Percentiles rank a stretch among this genome's conserved stretches.
phyloP scores from a whole-genome alignment of 495 filamentous ascomycete genomes.

The Neurospora cerealis region DNA sequence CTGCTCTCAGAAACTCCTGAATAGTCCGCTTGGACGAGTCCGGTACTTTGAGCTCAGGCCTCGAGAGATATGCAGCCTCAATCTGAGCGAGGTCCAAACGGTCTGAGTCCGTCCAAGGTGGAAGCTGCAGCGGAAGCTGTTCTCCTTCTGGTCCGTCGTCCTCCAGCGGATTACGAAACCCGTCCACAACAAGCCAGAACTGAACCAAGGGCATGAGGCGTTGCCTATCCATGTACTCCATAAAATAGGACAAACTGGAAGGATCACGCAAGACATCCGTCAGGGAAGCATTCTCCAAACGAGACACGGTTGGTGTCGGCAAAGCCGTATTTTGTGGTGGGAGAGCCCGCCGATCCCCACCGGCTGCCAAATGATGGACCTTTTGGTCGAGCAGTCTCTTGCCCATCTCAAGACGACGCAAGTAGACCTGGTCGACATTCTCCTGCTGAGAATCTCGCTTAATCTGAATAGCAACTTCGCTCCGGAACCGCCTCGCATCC shows the following conservation, averaged over 20 bases:
- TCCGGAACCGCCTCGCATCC: constrained; percentile 83
- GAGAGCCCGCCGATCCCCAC: constrained; percentile 39
- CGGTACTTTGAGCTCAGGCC: constrained; percentile 68
- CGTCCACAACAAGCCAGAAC: constrained; percentile 98
- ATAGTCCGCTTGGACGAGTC: constrained; percentile 58
- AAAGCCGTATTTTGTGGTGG: constrained; percentile 16
- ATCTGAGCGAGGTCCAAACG: constrained; percentile 81
- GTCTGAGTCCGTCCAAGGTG: constrained; percentile 75
- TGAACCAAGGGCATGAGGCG: constrained; percentile 82
- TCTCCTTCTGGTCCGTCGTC: constrained; percentile 68
- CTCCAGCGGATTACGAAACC: constrained; percentile 91
- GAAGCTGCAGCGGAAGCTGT: constrained; percentile 47
- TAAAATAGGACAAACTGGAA: constrained; percentile 90
- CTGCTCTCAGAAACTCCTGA: constrained; percentile 66
- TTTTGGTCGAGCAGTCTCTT: constrained; percentile 85
- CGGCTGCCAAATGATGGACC: constrained; percentile 69
- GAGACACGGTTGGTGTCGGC: constrained; percentile 38
- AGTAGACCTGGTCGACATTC: constrained; percentile 71
- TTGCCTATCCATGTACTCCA: constrained; percentile 98
- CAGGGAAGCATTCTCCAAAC: constrained; percentile 60
- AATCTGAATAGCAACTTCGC: constrained; percentile 84
- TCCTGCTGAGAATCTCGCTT: constrained; percentile 74
- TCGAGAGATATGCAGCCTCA: constrained; percentile 76
- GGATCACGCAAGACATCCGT: constrained; percentile 78
- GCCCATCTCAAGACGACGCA: constrained; percentile 82